These are phyloP conservation scores for Pyrus hybrid DNA, from an alignment of 331 rosid genomes.

Conservation along the genomic window DNA sequence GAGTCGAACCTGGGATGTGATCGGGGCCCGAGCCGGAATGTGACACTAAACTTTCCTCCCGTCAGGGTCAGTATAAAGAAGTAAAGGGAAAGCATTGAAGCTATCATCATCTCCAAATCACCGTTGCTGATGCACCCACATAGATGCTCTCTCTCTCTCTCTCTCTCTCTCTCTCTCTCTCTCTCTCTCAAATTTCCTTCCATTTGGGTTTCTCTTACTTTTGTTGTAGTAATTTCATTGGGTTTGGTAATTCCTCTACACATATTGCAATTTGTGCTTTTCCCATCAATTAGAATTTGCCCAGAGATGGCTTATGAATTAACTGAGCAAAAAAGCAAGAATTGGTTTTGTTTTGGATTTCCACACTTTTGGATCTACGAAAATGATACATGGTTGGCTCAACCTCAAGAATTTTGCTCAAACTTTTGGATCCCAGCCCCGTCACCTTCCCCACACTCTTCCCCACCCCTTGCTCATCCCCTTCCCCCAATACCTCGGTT, in stretches of 20 bases:
- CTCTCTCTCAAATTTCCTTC: neutral
- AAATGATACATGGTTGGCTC: neutral
- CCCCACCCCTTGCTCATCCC: too few species aligned
- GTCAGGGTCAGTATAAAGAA: neutral
- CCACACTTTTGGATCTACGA: neutral
- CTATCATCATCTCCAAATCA: neutral
- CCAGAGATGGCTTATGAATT: conserved; percentile 53
- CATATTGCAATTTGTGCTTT: neutral
- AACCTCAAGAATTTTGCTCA: neutral
- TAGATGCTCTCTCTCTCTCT: neutral
- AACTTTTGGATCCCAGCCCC: neutral
- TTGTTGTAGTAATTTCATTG: neutral
- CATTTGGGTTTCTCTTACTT: neutral
- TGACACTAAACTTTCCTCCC: neutral
- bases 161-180: neutral
- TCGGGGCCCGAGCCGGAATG: too few species aligned
- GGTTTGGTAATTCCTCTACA: neutral
- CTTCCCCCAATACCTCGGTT: too few species aligned
- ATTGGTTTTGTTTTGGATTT: neutral
- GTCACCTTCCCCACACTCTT: too few species aligned
- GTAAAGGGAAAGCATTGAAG: neutral
- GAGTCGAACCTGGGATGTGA: too few species aligned
- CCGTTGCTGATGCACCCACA: neutral
- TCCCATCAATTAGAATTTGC: neutral
- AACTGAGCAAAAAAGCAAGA: conserved; percentile 62